phyloP scores from a whole-genome alignment of 1,139 yeast species.

The Kodamaea arcana region DNA sequence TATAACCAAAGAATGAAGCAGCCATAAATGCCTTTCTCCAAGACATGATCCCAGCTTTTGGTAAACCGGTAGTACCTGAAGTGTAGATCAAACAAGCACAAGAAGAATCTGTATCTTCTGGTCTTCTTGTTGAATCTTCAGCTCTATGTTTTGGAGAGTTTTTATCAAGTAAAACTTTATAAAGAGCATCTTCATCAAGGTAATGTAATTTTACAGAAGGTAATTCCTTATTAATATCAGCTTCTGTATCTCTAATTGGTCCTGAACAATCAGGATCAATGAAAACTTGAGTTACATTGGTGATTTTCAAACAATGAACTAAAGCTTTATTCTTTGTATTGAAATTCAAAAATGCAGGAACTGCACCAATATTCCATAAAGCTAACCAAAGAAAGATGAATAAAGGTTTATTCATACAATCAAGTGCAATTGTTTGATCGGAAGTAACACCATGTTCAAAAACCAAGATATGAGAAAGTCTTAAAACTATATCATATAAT shows the following conservation, averaged over 20 bases:
- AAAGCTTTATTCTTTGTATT: conserved; percentile 72
- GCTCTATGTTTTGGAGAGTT: conserved; percentile 53
- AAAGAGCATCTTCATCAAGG: conserved; percentile 50
- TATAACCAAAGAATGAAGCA: conserved; percentile 62
- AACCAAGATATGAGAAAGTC: conserved; percentile 62
- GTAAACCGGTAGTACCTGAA: conserved; percentile 93
- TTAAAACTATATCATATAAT: conserved; percentile 59
- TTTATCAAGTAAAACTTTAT: conserved; percentile 40
- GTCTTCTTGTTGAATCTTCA: conserved; percentile 52
- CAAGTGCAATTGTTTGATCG: conserved; percentile 71
- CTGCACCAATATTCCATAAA: conserved; percentile 87
- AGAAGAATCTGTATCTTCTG: conserved; percentile 51
- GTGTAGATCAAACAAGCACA: conserved; percentile 80
- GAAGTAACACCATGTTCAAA: conserved; percentile 61
- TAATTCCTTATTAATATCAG: conserved; percentile 38
- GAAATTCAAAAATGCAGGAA: conserved; percentile 83
- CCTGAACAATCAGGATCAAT: conserved; percentile 68
- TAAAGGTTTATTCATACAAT: conserved; percentile 79
- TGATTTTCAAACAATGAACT: conserved; percentile 74
- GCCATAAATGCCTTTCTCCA: conserved; percentile 84
- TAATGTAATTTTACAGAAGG: conserved; percentile 46
- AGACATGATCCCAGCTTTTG: conserved; percentile 91
- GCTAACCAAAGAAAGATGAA: conserved; percentile 80
- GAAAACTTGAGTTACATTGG: conserved; percentile 61
- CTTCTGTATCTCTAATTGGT: conserved; percentile 53